Conservation (phyloP, 2,329 filamentous ascomycete species). For the Hypocreales sp. region DNA sequence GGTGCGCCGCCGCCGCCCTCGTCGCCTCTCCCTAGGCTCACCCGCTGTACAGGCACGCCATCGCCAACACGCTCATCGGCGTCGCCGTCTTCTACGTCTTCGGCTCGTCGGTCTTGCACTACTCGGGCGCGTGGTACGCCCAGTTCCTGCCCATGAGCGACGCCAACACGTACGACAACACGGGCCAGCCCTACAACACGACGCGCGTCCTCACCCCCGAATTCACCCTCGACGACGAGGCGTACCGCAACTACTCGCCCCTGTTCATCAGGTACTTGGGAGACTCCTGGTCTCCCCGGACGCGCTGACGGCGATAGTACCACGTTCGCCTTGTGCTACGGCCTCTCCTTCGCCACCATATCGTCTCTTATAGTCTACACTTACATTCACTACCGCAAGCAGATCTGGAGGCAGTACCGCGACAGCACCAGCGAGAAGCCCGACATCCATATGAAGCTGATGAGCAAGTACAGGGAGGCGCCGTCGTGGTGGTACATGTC, state of each 20-base stretch:
- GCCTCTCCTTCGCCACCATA: constrained; percentile 57
- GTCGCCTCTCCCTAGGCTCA: not conserved
- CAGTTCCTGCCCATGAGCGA: constrained; percentile 55
- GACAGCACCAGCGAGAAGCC: constrained; percentile 43
- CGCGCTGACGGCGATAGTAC: constrained; percentile 28
- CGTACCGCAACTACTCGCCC: constrained; percentile 52
- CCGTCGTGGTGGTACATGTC: constrained; percentile 49
- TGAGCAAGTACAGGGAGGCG: constrained; percentile 46
- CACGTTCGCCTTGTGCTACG: constrained; percentile 55
- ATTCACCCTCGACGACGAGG: constrained; percentile 44
- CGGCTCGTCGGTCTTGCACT: constrained; percentile 45
- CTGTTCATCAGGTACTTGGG: constrained; percentile 39
- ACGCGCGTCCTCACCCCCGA: constrained; percentile 44
- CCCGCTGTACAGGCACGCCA: constrained; percentile 52
- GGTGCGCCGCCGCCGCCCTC: constrained; percentile 21
- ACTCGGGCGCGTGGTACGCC: constrained; percentile 47
- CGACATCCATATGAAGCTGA: constrained; percentile 49
- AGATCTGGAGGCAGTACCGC: constrained; percentile 48
- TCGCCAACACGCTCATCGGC: constrained; percentile 56
- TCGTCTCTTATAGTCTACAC: constrained; percentile 54
- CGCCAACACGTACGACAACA: constrained; percentile 57
- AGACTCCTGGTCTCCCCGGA: not conserved
- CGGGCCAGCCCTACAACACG: constrained; percentile 47
- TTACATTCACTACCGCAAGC: constrained; percentile 48
- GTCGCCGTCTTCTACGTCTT: constrained; percentile 50